Evolutionary conservation across 192 early-diverging fungal genomes (phyloP).

Genomic region (Entomortierella beljakovae): DNA sequence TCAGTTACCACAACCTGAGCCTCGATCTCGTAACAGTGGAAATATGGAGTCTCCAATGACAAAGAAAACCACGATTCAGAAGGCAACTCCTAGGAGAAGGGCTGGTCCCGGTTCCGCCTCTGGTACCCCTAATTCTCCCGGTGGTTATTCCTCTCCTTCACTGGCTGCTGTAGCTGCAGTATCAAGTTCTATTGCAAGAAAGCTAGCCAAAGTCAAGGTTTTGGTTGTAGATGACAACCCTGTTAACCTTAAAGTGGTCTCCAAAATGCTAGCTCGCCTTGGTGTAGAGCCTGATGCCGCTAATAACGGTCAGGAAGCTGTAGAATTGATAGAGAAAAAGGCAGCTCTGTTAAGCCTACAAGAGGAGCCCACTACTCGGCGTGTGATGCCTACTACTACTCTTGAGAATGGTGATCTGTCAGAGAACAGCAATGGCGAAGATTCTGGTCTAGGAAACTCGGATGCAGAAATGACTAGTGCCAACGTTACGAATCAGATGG

Average conservation of each 20-base stretch:
- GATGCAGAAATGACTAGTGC: background rate
- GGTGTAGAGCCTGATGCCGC: slow-evolving; percentile 46
- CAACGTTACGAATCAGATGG: too few relatives aligned
- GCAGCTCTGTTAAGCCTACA: slow-evolving; percentile 19
- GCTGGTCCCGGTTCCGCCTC: background rate
- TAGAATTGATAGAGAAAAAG: slow-evolving; percentile 53
- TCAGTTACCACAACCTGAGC: slow-evolving; percentile 28
- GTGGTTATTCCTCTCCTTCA: slow-evolving; percentile 25
- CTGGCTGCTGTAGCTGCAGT: slow-evolving; percentile 36
- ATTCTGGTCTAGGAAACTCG: slow-evolving; percentile 11
- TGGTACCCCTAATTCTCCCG: slow-evolving; percentile 7
- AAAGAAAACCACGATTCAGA: background rate
- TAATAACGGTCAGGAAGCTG: slow-evolving; percentile 54
- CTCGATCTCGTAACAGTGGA: slow-evolving; percentile 1
- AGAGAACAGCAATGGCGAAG: slow-evolving; percentile 9
- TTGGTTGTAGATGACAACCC: slow-evolving; percentile 64
- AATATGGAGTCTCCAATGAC: slow-evolving; percentile 10
- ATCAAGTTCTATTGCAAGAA: slow-evolving; percentile 20
- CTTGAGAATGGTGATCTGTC: slow-evolving; percentile 1
- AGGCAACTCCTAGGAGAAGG: slow-evolving; percentile 16
- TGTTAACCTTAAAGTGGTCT: slow-evolving; percentile 55
- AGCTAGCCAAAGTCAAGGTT: slow-evolving; percentile 37
- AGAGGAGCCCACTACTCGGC: background rate
- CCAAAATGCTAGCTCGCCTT: slow-evolving; percentile 45
- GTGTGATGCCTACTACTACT: too few relatives aligned